These are phyloP conservation scores for Annona cherimola DNA, from an alignment of 164 flowering plant species.

Conservation along the genomic window DNA sequence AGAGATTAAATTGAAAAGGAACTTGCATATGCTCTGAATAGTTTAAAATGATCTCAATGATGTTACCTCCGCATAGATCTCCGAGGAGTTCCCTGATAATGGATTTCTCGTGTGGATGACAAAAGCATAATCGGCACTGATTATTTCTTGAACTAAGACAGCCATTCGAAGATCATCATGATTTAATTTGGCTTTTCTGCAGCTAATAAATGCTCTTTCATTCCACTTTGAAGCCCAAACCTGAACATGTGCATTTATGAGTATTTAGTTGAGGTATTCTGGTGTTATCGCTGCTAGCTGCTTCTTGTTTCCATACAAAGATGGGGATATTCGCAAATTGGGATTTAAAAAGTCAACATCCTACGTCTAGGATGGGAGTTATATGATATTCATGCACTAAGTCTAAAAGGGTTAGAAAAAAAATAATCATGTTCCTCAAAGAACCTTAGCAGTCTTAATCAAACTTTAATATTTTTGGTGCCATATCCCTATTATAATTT, in stretches of 20 bases:
- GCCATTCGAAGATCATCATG: constrained; percentile 28
- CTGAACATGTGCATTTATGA: constrained; percentile 7
- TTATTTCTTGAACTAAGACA: constrained; percentile 31
- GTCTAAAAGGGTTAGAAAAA: neutral
- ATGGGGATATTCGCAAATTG: neutral
- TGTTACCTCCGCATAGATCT: constrained; percentile 32
- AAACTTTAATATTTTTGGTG: neutral
- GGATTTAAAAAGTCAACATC: neutral
- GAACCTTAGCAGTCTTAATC: too few species aligned
- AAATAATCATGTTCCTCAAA: too few species aligned
- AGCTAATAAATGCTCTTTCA: constrained; percentile 30
- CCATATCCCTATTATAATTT: neutral
- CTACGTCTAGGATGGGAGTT: neutral
- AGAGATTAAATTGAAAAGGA: neutral
- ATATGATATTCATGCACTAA: neutral
- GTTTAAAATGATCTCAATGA: neutral
- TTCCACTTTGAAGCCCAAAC: constrained; percentile 39
- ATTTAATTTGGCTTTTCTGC: constrained; percentile 26
- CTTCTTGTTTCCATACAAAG: too few species aligned
- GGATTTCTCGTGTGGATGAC: constrained; percentile 35
- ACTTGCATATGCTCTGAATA: neutral
- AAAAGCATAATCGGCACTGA: constrained; percentile 34
- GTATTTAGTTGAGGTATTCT: neutral
- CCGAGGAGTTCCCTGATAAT: constrained; percentile 25
- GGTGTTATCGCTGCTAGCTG: too few species aligned